These are phyloP conservation scores for Aspergillus latus DNA, from an alignment of 2,329 filamentous ascomycete genomes.

Conservation along the genomic window DNA sequence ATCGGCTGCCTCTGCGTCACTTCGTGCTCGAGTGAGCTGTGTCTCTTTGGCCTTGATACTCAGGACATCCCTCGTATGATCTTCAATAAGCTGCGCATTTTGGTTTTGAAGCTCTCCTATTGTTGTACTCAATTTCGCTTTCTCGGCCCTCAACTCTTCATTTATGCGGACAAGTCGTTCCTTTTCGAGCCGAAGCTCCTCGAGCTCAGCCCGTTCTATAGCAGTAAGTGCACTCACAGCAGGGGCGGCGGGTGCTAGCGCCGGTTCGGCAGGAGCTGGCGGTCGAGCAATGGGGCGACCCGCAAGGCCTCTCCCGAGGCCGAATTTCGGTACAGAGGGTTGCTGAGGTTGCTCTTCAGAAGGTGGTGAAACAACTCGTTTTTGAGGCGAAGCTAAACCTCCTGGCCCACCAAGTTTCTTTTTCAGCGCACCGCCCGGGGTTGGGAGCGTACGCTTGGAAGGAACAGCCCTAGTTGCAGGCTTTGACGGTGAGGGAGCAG, in stretches of 20 bases:
- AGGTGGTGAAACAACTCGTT: conserved; percentile 47
- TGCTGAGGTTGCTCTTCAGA: conserved; percentile 45
- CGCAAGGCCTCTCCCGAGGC: conserved; percentile 74
- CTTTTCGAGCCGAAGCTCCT: conserved; percentile 80
- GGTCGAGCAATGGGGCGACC: conserved; percentile 83
- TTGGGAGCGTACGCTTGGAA: conserved; percentile 47
- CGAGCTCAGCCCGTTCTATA: conserved; percentile 87
- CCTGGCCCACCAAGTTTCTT: conserved; percentile 47
- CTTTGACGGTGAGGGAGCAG: conserved; percentile 50
- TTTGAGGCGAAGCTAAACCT: conserved; percentile 42
- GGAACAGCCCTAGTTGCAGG: conserved; percentile 41
- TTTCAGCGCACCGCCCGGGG: conserved; percentile 45
- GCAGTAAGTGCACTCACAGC: conserved; percentile 67
- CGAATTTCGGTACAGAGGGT: conserved; percentile 54
- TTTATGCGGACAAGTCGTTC: conserved; percentile 72
- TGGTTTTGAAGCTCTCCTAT: conserved; percentile 94
- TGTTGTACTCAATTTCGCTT: conserved; percentile 77
- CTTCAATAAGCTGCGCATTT: conserved; percentile 94
- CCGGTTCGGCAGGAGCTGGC: conserved; percentile 41
- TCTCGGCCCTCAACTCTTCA: conserved; percentile 80
- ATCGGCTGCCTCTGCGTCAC: conserved; percentile 85
- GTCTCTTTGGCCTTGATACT: conserved; percentile 99
- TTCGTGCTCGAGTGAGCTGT: conserved; percentile 85
- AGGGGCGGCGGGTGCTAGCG: conserved; percentile 56
- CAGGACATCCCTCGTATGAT: conserved; percentile 90